Percentiles rank a stretch among this genome's conserved stretches.
Conservation (phyloP, 1,284 basidiomycete genomes). For the Moesziomyces sp. region DNA sequence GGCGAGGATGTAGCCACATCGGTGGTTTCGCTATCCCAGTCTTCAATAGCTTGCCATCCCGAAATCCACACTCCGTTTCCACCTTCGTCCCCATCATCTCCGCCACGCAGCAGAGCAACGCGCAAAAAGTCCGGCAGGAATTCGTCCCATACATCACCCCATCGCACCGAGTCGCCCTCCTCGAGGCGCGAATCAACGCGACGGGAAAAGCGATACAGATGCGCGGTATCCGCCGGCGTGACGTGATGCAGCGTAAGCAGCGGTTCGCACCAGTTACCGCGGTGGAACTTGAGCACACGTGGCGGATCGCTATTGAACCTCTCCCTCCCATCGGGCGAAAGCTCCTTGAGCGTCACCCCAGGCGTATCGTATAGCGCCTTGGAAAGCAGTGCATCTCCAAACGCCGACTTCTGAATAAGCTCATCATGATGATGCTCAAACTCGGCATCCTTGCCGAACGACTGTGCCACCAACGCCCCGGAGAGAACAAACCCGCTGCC, state of each 20-base stretch:
- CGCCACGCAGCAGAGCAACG: neutral
- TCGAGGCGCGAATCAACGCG: conserved; percentile 22
- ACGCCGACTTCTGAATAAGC: conserved; percentile 19
- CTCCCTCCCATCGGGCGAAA: conserved; percentile 14
- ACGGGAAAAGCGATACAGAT: conserved; percentile 36
- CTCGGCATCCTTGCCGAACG: conserved; percentile 27
- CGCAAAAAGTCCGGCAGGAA: conserved; percentile 25
- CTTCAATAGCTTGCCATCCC: conserved; percentile 35
- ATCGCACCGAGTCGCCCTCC: conserved; percentile 5
- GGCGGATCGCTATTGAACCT: conserved; percentile 40
- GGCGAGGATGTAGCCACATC: neutral
- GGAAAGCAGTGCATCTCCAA: conserved; percentile 48
- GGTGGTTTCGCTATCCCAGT: conserved; percentile 33
- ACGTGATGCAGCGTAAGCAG: conserved; percentile 50
- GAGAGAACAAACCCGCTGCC: conserved; percentile 41
- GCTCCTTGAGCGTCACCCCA: conserved; percentile 3
- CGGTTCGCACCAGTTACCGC: conserved; percentile 29
- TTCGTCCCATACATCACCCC: conserved; percentile 41
- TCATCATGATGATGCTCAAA: conserved; percentile 34
- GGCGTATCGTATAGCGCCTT: conserved; percentile 39
- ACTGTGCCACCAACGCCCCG: conserved; percentile 15
- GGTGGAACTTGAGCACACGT: conserved; percentile 18
- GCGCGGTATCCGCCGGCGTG: conserved; percentile 19
- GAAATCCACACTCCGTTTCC: conserved; percentile 14
- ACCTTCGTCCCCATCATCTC: neutral